These are phyloP conservation scores for Stephania cephalantha DNA, from an alignment of 164 flowering plant species.

Conservation along the genomic window DNA sequence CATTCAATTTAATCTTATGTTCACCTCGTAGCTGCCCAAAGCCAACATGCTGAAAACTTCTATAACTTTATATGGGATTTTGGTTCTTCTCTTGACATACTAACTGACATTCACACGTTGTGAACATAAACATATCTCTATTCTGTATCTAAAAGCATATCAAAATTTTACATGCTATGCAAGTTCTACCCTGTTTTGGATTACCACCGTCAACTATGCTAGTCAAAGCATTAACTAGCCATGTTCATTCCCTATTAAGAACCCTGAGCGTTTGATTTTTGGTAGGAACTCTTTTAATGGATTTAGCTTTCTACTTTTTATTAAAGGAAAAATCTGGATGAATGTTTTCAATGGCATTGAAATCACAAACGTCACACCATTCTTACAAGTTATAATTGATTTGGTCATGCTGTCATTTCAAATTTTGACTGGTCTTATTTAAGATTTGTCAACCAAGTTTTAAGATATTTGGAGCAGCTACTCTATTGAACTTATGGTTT, in stretches of 20 bases:
- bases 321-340: background rate
- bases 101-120: too few species aligned
- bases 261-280: background rate
- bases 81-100: too few species aligned
- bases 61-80: too few species aligned
- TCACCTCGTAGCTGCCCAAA: background rate
- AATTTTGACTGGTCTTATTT: background rate
- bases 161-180: too few species aligned
- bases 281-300: background rate
- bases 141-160: too few species aligned
- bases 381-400: background rate
- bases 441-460: background rate
- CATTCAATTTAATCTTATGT: background rate
- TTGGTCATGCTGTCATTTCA: background rate
- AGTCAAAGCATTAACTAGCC: too few species aligned
- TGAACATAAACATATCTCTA: too few species aligned
- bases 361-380: background rate
- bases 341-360: background rate
- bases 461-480: background rate
- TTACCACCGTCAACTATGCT: too few species aligned
- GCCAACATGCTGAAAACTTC: background rate
- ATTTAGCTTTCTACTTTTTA: background rate
- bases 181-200: too few species aligned
- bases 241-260: too few species aligned
- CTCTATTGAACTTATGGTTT: background rate